phyloP scores from a whole-genome alignment of 352 stramenopile species.

The Phytophthora ohioensis region DNA sequence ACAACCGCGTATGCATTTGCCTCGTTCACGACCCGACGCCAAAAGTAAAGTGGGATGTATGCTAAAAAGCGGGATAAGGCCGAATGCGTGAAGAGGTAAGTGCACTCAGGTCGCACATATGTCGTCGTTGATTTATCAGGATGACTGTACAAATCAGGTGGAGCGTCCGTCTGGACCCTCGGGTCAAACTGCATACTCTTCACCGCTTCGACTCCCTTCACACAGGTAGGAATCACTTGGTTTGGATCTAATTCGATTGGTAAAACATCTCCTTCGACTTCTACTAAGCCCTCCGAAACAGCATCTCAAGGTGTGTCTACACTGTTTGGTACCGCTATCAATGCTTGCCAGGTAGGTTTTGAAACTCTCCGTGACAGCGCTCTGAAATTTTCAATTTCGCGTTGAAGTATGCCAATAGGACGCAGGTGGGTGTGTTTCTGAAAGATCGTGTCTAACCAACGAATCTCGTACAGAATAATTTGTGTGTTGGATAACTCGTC shows the following conservation, averaged over 20 bases:
- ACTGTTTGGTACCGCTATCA: background rate
- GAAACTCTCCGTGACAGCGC: background rate
- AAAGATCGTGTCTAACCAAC: constrained; percentile 16
- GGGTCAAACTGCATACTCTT: constrained; percentile 21
- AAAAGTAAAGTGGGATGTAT: constrained; percentile 17
- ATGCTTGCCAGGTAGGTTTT: background rate
- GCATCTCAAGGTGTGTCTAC: background rate
- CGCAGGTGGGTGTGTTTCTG: constrained; percentile 7
- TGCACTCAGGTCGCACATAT: constrained; percentile 7
- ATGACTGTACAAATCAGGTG: constrained; percentile 12
- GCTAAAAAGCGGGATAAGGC: background rate
- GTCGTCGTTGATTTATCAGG: background rate
- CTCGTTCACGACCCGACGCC: constrained; percentile 12
- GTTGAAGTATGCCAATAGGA: constrained; percentile 9
- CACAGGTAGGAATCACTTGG: background rate
- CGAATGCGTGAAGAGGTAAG: constrained; percentile 10
- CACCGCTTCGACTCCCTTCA: constrained; percentile 9
- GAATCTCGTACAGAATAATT: constrained; percentile 6
- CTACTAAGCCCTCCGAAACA: constrained; percentile 6
- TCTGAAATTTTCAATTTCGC: constrained; percentile 20
- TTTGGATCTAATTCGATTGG: constrained; percentile 8
- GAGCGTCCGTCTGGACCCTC: background rate
- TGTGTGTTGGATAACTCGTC: background rate
- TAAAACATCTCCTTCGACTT: background rate
- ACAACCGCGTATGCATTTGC: constrained; percentile 13